Evolutionary conservation across 768 basidiomycete genomes (phyloP).

Genomic region (Auricularia sp.): DNA sequence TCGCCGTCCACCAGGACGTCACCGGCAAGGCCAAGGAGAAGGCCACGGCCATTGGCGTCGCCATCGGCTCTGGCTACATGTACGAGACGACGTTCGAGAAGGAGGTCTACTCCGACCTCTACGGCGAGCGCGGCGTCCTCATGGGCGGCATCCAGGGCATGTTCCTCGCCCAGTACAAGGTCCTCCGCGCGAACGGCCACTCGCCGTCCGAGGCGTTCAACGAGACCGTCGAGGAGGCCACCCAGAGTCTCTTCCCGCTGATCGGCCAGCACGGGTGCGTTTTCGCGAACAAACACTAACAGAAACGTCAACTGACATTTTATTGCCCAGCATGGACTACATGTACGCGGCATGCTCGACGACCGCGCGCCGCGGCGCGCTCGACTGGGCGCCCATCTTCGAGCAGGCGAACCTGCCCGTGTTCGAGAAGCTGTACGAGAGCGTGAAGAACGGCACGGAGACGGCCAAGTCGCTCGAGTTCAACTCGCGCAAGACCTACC

Average conservation of each 20-base stretch:
- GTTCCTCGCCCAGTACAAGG: slow-evolving; percentile 98
- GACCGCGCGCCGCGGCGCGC: slow-evolving; percentile 95
- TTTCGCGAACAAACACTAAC: too few relatives aligned
- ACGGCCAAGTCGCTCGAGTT: slow-evolving; percentile 95
- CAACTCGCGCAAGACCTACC: slow-evolving; percentile 88
- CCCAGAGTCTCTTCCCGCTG: slow-evolving; percentile 93
- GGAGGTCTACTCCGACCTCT: slow-evolving; percentile 98
- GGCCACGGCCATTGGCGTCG: slow-evolving; percentile 90
- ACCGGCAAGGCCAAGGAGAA: slow-evolving; percentile 97
- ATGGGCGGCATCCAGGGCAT: slow-evolving; percentile 99
- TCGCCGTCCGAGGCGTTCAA: slow-evolving; percentile 98
- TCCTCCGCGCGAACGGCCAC: slow-evolving; percentile 94
- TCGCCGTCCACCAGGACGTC: slow-evolving; percentile 96
- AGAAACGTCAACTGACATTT: neutral
- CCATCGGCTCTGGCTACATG: slow-evolving; percentile 91
- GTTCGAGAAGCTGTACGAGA: slow-evolving; percentile 91
- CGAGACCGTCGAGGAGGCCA: slow-evolving; percentile 99
- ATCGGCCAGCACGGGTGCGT: slow-evolving; percentile 87
- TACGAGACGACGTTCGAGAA: slow-evolving; percentile 99
- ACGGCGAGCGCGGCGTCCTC: slow-evolving; percentile 98
- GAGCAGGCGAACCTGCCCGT: slow-evolving; percentile 90
- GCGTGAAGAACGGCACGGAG: slow-evolving; percentile 91
- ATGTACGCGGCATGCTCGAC: slow-evolving; percentile 99
- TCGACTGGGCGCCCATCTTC: slow-evolving; percentile 97
- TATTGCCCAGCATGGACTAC: slow-evolving; percentile 50